Conservation (phyloP, 2,329 filamentous ascomycete genomes). For the Fusarium luffae region DNA sequence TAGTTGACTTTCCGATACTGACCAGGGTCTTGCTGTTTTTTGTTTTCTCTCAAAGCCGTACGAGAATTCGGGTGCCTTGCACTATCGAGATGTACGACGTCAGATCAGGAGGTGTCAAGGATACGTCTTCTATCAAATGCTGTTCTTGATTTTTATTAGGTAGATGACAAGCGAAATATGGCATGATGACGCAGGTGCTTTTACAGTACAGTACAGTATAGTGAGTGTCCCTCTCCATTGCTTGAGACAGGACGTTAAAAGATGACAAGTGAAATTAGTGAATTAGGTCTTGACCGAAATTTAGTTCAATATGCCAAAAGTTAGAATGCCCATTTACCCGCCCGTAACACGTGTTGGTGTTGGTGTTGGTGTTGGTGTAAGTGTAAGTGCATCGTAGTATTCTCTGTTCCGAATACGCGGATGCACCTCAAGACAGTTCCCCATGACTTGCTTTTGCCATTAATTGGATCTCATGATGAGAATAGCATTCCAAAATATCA, state of each 20-base stretch:
- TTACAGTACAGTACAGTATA: neutral
- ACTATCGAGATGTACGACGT: conserved; percentile 26
- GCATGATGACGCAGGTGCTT: conserved; percentile 24
- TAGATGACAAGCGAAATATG: conserved; percentile 7
- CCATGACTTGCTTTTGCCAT: neutral
- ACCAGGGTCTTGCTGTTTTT: conserved; percentile 11
- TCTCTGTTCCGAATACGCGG: conserved; percentile 23
- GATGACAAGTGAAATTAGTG: neutral
- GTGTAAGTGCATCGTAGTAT: neutral
- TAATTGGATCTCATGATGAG: neutral
- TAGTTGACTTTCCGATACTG: conserved; percentile 20
- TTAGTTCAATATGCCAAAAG: neutral
- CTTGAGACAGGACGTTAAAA: neutral
- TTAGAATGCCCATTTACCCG: neutral
- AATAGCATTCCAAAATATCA: conserved; percentile 3
- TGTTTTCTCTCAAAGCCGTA: neutral
- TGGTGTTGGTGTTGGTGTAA: too few relatives aligned
- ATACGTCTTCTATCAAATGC: neutral
- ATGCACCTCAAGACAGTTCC: neutral
- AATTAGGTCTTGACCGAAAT: neutral
- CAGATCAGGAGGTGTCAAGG: conserved; percentile 24
- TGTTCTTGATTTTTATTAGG: neutral
- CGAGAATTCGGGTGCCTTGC: conserved; percentile 24
- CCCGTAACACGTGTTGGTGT: neutral
- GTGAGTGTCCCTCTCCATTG: neutral